Evolutionary conservation across 805 yeast genomes (phyloP).

Genomic region (Ogataea methylovora): DNA sequence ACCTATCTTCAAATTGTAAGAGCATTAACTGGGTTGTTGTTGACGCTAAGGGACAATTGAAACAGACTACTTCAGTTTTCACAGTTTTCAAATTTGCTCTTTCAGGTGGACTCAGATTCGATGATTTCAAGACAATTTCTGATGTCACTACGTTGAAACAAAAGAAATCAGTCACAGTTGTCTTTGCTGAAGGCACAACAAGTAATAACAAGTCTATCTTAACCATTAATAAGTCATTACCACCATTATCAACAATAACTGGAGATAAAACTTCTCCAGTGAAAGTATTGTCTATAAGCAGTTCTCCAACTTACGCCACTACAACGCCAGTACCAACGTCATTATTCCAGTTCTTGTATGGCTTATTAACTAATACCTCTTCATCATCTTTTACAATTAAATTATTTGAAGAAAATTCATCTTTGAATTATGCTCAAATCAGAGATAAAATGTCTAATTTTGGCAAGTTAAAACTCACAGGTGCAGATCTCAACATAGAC

Average conservation of each 20-base stretch:
- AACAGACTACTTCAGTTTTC: slow-evolving; percentile 2
- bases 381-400: slow-evolving; percentile 10
- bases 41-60: too few species aligned
- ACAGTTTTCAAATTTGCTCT: slow-evolving; percentile 14
- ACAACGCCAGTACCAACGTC: slow-evolving; percentile 25
- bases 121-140: background rate
- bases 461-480: slow-evolving; percentile 44
- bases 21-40: too few species aligned
- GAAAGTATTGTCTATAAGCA: slow-evolving; percentile 31
- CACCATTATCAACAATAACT: background rate
- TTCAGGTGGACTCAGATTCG: slow-evolving; percentile 2
- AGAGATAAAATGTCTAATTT: slow-evolving; percentile 28
- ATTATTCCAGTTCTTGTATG: slow-evolving; percentile 5
- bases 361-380: slow-evolving; percentile 6
- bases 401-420: slow-evolving; percentile 1
- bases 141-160: slow-evolving; percentile 5
- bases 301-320: slow-evolving; percentile 28
- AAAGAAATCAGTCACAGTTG: slow-evolving; percentile 40
- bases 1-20: too few species aligned
- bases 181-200: slow-evolving; percentile 78
- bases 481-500: slow-evolving; percentile 32
- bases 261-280: slow-evolving; percentile 12
- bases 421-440: slow-evolving; percentile 3
- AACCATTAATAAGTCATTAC: slow-evolving; percentile 35
- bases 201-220: slow-evolving; percentile 76